Base-by-base conservation (phyloP, 495 filamentous ascomycete genomes). In the Neurospora sp. region DNA sequence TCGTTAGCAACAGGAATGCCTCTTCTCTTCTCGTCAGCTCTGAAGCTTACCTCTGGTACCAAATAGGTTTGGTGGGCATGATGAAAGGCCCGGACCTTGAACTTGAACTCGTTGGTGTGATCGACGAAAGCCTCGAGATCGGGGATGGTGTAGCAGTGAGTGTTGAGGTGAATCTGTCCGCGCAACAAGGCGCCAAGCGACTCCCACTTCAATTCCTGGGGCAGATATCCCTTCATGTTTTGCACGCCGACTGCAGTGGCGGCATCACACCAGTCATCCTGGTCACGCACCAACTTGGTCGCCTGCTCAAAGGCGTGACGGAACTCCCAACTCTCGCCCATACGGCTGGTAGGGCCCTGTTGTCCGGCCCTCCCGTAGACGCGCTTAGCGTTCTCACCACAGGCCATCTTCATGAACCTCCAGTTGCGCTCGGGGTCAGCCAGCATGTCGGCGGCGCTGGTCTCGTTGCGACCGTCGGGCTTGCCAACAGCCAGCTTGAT, bases 361-460 rank as follows among this genome's bases (percentile, higher is more conserved):
- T 81, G 78, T n/a, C 82, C 83, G 10, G 69, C 45, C 59, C 76
- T 80, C 27, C 81, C 86, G 74, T 89, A 89, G 4, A 87, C 84
- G 8, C 83, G 73, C 79, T 87, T 86, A 4, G 89, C 81, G 75
- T 91, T 91, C 80, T 90, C 89, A 8, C 90, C 90, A 69, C 89
- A 91, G 1, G 90, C 90, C 90, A 92, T 92, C 81, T 92, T 92
- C 82, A 92, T 88, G 79, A 87, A 91, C 42, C 87, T 79, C 84
- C 84, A 86, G 69, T 78, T 84, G 31, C 80, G 81, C 44, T 86
- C 84, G 12, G 83, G 83, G 40, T 86, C 84, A 17, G 84, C 84
- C 17, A 86, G 76, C 79, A 86, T 75, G 71, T 85, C 83, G 10
- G 71, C 73, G 17, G 82, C 83, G n/a, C 83, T 84, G n/a, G 82